phyloP scores from a whole-genome alignment of 305 asterid genomes.

The Fraxinus floribunda region DNA sequence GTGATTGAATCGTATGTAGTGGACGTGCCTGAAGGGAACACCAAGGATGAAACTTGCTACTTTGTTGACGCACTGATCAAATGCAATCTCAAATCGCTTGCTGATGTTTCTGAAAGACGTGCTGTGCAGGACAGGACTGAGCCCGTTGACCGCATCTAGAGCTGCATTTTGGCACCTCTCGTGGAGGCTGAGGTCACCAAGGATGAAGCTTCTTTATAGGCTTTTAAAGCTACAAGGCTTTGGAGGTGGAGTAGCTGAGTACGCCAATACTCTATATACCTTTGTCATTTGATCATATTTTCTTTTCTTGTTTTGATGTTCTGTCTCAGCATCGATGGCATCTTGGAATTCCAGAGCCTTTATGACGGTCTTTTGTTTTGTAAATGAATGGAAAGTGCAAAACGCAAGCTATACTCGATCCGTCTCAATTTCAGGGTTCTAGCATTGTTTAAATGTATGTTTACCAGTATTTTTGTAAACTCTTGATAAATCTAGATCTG shows the following conservation, averaged over 20 bases:
- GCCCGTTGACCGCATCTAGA: constrained; percentile 44
- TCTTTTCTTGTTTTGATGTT: neutral
- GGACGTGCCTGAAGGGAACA: constrained; percentile 84
- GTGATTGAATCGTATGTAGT: constrained; percentile 79
- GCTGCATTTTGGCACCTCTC: neutral
- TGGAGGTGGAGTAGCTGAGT: constrained; percentile 43
- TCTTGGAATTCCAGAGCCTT: constrained; percentile 27
- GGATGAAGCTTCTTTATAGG: constrained; percentile 51
- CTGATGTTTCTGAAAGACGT: constrained; percentile 74
- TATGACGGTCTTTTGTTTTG: constrained; percentile 22
- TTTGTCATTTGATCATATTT: constrained; percentile 11
- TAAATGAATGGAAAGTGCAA: constrained; percentile 16
- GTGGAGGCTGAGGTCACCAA: constrained; percentile 37
- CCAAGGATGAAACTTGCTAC: constrained; percentile 78
- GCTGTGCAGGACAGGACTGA: constrained; percentile 63
- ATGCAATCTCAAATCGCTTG: constrained; percentile 70
- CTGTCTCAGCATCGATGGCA: constrained; percentile 17
- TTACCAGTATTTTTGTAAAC: constrained; percentile 12
- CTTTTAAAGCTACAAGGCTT: constrained; percentile 33
- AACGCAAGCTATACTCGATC: neutral
- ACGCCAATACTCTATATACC: constrained; percentile 26
- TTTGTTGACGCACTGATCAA: constrained; percentile 74
- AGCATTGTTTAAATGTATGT: neutral
- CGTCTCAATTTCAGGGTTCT: neutral
- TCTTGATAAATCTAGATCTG: neutral